phyloP scores from a whole-genome alignment of 1,284 basidiomycete species.

The Psilocybe mexicana region DNA sequence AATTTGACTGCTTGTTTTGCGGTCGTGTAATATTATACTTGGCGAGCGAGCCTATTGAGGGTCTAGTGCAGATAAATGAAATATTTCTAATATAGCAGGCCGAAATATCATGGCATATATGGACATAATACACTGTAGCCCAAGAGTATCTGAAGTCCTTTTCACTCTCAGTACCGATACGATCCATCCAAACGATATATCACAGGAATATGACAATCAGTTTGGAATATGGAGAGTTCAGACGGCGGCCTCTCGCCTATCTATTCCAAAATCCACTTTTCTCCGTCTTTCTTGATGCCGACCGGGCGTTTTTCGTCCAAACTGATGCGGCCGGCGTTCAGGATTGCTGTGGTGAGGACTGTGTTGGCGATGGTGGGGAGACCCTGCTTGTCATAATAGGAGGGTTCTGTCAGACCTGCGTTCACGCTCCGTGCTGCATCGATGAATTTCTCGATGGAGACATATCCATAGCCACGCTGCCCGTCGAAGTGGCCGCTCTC shows the following conservation, averaged over 20 bases:
- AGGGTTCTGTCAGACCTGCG: slow-evolving; percentile 60
- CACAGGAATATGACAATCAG: too few relatives aligned
- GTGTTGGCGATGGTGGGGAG: slow-evolving; percentile 89
- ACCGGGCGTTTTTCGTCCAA: slow-evolving; percentile 87
- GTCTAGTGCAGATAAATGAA: neutral
- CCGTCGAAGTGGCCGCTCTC: slow-evolving; percentile 92
- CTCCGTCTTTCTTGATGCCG: slow-evolving; percentile 66
- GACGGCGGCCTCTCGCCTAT: slow-evolving; percentile 7
- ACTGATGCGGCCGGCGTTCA: slow-evolving; percentile 87
- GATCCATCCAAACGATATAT: too few relatives aligned
- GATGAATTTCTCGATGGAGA: slow-evolving; percentile 92
- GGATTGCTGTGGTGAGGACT: slow-evolving; percentile 88
- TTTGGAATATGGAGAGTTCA: neutral
- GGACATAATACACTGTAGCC: neutral
- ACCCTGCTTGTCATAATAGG: slow-evolving; percentile 77
- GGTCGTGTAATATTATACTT: neutral
- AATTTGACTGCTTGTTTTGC: neutral
- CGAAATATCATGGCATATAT: too few relatives aligned
- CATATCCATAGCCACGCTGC: slow-evolving; percentile 87
- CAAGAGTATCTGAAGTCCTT: neutral
- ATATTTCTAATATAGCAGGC: neutral
- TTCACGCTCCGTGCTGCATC: slow-evolving; percentile 80
- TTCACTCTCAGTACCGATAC: too few relatives aligned
- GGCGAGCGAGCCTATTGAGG: neutral
- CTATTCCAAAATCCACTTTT: slow-evolving; percentile 73